Evolutionary conservation across 345 rosid genomes (phyloP).

Genomic region (Arabidopsis suecica): DNA sequence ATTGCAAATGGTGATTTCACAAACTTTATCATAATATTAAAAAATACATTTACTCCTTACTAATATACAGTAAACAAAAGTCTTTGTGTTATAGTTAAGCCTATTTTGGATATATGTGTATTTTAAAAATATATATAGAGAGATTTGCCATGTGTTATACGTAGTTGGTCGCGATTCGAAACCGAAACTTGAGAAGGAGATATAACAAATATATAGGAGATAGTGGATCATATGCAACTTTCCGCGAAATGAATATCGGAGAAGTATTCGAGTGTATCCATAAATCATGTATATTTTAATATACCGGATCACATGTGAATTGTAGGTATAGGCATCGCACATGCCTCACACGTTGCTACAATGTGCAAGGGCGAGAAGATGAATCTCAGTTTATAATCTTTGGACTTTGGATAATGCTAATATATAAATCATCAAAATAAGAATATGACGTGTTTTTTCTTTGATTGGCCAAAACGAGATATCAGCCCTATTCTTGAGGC

Average conservation of each 20-base stretch:
- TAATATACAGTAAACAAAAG: not conserved
- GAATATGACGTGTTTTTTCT: not conserved
- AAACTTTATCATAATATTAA: too few species aligned
- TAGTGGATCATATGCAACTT: not conserved
- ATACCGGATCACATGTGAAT: constrained; percentile 34
- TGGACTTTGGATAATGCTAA: constrained; percentile 18
- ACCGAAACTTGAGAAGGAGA: constrained; percentile 8
- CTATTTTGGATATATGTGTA: not conserved
- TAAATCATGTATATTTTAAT: not conserved
- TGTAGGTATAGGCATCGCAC: constrained; percentile 27
- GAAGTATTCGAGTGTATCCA: constrained; percentile 32
- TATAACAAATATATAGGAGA: constrained; percentile 5
- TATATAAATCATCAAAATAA: not conserved
- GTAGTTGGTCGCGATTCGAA: constrained; percentile 20
- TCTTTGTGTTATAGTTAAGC: not conserved
- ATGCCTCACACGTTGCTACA: constrained; percentile 41
- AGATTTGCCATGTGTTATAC: constrained; percentile 16
- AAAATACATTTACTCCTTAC: not conserved
- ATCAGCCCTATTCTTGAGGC: not conserved
- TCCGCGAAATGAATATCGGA: constrained; percentile 16
- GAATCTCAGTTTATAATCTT: constrained; percentile 24
- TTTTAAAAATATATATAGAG: not conserved
- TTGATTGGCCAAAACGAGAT: not conserved
- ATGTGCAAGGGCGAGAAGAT: constrained; percentile 31
- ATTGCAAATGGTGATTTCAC: too few species aligned